These are phyloP conservation scores for Colletotrichum euphorbiae DNA, from an alignment of 2,329 filamentous ascomycete species.

Conservation along the genomic window DNA sequence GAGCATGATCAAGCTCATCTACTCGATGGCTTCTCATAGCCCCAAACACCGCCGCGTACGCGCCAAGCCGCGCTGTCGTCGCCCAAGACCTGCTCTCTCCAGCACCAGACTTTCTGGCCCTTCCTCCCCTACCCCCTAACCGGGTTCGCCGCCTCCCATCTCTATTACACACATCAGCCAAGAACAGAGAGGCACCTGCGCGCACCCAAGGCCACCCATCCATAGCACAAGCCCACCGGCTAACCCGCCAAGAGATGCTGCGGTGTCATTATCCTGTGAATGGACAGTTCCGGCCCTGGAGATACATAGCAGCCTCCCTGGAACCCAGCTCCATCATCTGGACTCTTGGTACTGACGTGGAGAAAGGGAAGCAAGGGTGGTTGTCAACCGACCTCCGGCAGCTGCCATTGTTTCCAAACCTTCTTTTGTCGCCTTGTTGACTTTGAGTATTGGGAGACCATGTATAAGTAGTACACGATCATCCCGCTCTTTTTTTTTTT, in stretches of 20 bases:
- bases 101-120: not conserved
- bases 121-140: not conserved
- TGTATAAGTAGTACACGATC: slow-evolving; percentile 27
- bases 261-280: not conserved
- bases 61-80: slow-evolving; percentile 22
- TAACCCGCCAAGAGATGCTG: not conserved
- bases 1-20: slow-evolving; percentile 37
- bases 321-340: not conserved
- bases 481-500: slow-evolving; percentile 9
- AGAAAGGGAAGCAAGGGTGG: not conserved
- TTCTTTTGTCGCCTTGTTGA: not conserved
- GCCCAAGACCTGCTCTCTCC: not conserved
- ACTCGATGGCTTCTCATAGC: slow-evolving; percentile 35
- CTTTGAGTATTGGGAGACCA: not conserved
- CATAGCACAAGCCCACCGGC: not conserved
- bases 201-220: not conserved
- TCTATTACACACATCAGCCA: no score
- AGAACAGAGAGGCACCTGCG: not conserved
- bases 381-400: not conserved
- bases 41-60: slow-evolving; percentile 29
- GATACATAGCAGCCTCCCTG: slow-evolving; percentile 32
- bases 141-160: not conserved
- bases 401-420: slow-evolving; percentile 14
- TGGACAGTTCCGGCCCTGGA: not conserved
- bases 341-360: slow-evolving; percentile 3